phyloP scores from a whole-genome alignment of 495 filamentous ascomycete species.

The Annulohypoxylon stygium region DNA sequence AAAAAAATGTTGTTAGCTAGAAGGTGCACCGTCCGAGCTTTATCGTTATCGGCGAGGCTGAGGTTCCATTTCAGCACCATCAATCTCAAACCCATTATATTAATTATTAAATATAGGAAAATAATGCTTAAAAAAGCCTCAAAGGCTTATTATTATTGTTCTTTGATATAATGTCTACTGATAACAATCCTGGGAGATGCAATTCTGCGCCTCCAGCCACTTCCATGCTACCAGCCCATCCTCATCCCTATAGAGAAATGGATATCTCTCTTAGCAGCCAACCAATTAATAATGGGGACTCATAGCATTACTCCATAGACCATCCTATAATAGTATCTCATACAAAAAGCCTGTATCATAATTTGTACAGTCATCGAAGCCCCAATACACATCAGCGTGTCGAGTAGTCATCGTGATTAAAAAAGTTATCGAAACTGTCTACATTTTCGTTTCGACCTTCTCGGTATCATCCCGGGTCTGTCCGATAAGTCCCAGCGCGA shows the following conservation, averaged over 20 bases:
- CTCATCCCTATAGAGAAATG: constrained; percentile 3
- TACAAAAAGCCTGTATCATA: constrained; percentile 49
- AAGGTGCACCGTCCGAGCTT: constrained; percentile 24
- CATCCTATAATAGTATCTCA: constrained; percentile 27
- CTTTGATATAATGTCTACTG: constrained; percentile 28
- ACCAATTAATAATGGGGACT: constrained; percentile 19
- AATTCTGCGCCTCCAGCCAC: constrained; percentile 23
- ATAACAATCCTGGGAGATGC: constrained; percentile 29
- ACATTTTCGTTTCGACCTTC: constrained; percentile 23
- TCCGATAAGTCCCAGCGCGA: constrained; percentile 6
- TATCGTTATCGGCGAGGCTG: constrained; percentile 29
- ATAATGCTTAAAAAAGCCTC: neutral
- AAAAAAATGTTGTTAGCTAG: constrained; percentile 24
- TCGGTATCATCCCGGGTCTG: constrained; percentile 13
- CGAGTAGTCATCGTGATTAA: constrained; percentile 35
- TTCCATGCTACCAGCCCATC: constrained; percentile 15
- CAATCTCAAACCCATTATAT: neutral
- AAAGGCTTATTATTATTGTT: constrained; percentile 29
- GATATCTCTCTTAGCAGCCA: neutral
- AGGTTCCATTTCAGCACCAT: neutral
- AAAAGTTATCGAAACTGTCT: constrained; percentile 42
- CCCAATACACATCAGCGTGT: constrained; percentile 19
- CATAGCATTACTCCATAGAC: constrained; percentile 39
- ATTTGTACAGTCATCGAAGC: constrained; percentile 45
- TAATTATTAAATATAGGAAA: neutral